A percentile compares a stretch with the other conserved stretches of the same genome.
Conservation (phyloP, 805 yeast species). For the Teunomyces tritomae region DNA sequence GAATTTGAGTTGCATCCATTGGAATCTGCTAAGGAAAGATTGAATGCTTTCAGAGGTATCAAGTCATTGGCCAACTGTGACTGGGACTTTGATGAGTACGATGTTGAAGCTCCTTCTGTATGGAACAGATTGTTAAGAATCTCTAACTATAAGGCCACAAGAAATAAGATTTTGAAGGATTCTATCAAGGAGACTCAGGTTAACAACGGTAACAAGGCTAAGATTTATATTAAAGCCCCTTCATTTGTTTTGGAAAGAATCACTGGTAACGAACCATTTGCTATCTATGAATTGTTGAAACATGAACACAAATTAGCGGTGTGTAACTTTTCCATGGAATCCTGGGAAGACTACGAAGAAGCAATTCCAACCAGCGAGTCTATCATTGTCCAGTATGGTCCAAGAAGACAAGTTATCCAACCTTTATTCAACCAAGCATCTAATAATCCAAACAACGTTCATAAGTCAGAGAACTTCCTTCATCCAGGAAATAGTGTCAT, state of each 20-base stretch:
- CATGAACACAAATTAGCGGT: slow-evolving; percentile 87
- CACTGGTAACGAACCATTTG: slow-evolving; percentile 51
- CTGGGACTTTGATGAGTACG: slow-evolving; percentile 87
- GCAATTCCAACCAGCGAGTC: slow-evolving; percentile 84
- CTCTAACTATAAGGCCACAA: slow-evolving; percentile 72
- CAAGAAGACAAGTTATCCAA: slow-evolving; percentile 76
- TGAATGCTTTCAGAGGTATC: slow-evolving; percentile 81
- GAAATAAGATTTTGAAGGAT: slow-evolving; percentile 64
- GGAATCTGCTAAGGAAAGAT: slow-evolving; percentile 71
- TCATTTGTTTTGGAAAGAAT: slow-evolving; percentile 40
- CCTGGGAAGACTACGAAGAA: slow-evolving; percentile 86
- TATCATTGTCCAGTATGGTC: slow-evolving; percentile 87
- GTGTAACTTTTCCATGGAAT: slow-evolving; percentile 74
- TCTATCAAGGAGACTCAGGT: slow-evolving; percentile 43
- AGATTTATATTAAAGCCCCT: slow-evolving; percentile 59
- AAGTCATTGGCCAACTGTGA: slow-evolving; percentile 74
- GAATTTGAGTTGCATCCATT: slow-evolving; percentile 82
- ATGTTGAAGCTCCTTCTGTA: slow-evolving; percentile 69
- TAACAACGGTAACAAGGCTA: slow-evolving; percentile 59
- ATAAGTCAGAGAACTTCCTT: slow-evolving; percentile 78
- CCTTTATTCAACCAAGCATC: slow-evolving; percentile 83
- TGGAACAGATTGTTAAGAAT: slow-evolving; percentile 77
- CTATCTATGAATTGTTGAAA: slow-evolving; percentile 69
- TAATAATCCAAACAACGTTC: slow-evolving; percentile 77
- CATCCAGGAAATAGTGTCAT: slow-evolving; percentile 68